Base-by-base conservation (phyloP, 2,329 filamentous ascomycete species). In the Chrysoporthe puriensis region DNA sequence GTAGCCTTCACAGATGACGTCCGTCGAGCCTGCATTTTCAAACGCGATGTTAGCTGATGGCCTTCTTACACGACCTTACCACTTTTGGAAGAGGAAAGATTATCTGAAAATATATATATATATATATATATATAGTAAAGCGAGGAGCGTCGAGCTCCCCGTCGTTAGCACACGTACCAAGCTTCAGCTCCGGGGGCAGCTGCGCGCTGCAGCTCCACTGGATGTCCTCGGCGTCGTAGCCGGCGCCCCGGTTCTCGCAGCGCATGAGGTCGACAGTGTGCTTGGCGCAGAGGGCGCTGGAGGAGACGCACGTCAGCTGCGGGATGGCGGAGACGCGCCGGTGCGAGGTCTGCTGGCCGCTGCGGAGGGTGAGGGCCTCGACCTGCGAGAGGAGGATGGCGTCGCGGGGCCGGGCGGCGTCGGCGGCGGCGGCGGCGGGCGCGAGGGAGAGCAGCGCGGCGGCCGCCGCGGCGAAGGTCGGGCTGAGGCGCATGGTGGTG, bases 131-230 rank as follows among this genome's bases (percentile, higher is more conserved):
- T 26, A 26, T 26, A 26, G 2, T 2, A 26, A 26, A 26, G 26
- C 26, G 26, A 2, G 26, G 26, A 26, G 13, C 40, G n/a, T n/a
- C 13, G 2, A 2, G 9, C 6, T 40, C 36, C 36, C 1, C 36
- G 36, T 40, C 18, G 44, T 46, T 7, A 14, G 16, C 5, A 11
- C 16, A 56, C 62, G 21, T 6, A 67, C 93, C 94, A 40, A 98
- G 87, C 78, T 86, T 86, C 70, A 91, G 83, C 74, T 89, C 86
- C 32, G 83, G 80, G 0, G 89, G 88, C 18, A 91, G 77, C 1
- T 80, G 78, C 0, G 88, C 87, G 5, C 88, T 88, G 80, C 95
- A 99, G 40, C 92, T 92, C 95, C 95, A 99, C 80, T 97, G 90
- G 48, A 97, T 85, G 76, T 97, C 91, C 79, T 96, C 89, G 56